Evolutionary conservation across 2,329 filamentous ascomycete genomes (phyloP).

Genomic region (Phyllosticta ampelicida): DNA sequence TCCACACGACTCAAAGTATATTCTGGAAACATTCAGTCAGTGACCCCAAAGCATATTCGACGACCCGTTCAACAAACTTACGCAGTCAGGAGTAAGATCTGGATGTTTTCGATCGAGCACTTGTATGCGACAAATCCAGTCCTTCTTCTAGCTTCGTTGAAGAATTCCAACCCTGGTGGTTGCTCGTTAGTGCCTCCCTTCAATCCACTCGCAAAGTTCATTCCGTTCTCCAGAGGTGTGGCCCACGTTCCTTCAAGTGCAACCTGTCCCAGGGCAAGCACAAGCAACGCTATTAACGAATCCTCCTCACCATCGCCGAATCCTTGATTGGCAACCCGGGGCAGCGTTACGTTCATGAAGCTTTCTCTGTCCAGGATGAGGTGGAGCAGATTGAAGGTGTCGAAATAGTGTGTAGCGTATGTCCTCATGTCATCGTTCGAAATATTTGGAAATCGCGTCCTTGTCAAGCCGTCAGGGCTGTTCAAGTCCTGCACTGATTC

Average conservation of each 20-base stretch:
- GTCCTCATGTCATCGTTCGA: slow-evolving; percentile 10
- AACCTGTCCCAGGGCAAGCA: slow-evolving; percentile 49
- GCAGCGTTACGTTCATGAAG: slow-evolving; percentile 6
- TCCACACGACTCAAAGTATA: slow-evolving; percentile 45
- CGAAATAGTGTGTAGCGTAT: slow-evolving; percentile 10
- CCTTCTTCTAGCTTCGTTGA: slow-evolving; percentile 52
- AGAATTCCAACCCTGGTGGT: slow-evolving; percentile 48
- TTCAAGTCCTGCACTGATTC: background rate
- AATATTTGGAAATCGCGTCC: slow-evolving; percentile 6
- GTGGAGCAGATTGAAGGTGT: slow-evolving; percentile 11
- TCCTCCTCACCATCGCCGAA: slow-evolving; percentile 40
- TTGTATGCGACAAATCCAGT: slow-evolving; percentile 47
- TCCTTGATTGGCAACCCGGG: slow-evolving; percentile 34
- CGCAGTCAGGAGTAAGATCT: slow-evolving; percentile 48
- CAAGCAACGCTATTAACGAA: slow-evolving; percentile 45
- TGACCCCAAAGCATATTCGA: background rate
- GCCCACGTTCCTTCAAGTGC: slow-evolving; percentile 42
- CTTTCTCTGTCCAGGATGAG: slow-evolving; percentile 8
- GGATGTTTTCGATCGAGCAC: slow-evolving; percentile 48
- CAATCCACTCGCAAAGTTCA: slow-evolving; percentile 35
- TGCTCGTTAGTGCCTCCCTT: slow-evolving; percentile 39
- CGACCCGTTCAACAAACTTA: slow-evolving; percentile 20
- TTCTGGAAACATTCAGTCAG: slow-evolving; percentile 3
- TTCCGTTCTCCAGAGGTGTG: slow-evolving; percentile 36
- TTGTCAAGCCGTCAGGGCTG: background rate